A percentile compares a stretch with the other conserved stretches of the same genome.
These are phyloP conservation scores for Cryptococcus sp. DNA, from an alignment of 1,284 basidiomycete genomes.

Conservation along the genomic window DNA sequence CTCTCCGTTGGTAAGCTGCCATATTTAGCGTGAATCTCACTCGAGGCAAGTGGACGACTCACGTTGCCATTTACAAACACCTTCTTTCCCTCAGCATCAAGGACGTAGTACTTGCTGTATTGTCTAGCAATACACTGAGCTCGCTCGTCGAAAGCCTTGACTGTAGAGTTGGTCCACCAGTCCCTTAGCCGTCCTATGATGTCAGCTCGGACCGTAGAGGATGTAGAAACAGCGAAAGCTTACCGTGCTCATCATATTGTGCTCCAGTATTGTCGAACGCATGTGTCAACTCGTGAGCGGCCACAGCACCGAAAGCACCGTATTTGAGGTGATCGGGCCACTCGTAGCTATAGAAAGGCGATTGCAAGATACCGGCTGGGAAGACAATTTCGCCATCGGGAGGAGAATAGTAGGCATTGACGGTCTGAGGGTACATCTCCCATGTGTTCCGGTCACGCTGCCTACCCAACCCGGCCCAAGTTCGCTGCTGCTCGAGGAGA, in stretches of 20 bases:
- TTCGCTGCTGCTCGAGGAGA: constrained; percentile 49
- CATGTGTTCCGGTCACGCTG: constrained; percentile 69
- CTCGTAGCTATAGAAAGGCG: constrained; percentile 81
- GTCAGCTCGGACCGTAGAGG: neutral
- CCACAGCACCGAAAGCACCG: constrained; percentile 84
- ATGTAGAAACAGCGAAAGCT: neutral
- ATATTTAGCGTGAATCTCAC: constrained; percentile 10
- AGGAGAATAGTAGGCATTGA: constrained; percentile 47
- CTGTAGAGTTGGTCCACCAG: constrained; percentile 76
- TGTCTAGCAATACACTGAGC: constrained; percentile 86
- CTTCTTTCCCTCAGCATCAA: constrained; percentile 76
- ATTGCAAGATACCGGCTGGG: constrained; percentile 89
- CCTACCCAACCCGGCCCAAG: constrained; percentile 72
- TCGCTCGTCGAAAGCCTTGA: constrained; percentile 72
- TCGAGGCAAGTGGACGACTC: constrained; percentile 24
- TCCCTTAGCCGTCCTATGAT: constrained; percentile 52
- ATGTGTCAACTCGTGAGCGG: constrained; percentile 84
- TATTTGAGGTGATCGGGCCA: constrained; percentile 86
- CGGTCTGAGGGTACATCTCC: constrained; percentile 54
- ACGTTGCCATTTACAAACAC: constrained; percentile 77
- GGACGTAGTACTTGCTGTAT: constrained; percentile 76
- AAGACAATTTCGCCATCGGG: constrained; percentile 72
- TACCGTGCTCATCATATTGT: constrained; percentile 54
- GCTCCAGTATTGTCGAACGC: constrained; percentile 86
- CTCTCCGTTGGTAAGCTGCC: constrained; percentile 73